Percentiles rank a stretch among this genome's conserved stretches.
Evolutionary conservation across 306 rosid species (phyloP).

Genomic region (Dalbergia cochinchinensis): DNA sequence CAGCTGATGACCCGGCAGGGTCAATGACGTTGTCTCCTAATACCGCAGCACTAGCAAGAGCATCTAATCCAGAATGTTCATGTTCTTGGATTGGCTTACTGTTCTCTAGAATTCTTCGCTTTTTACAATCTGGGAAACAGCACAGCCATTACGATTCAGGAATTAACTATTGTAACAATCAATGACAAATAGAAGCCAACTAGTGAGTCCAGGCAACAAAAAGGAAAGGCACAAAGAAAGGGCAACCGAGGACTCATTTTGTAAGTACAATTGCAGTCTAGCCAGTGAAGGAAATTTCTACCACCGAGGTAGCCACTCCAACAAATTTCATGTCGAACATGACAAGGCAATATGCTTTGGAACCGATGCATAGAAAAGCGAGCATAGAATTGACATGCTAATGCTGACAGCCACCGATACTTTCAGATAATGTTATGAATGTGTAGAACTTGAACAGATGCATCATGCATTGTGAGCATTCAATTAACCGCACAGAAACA

Average conservation of each 20-base stretch:
- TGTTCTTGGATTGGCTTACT: conserved; percentile 57
- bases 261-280: not conserved
- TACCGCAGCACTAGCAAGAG: conserved; percentile 91
- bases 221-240: not conserved
- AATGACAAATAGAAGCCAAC: conserved; percentile 11
- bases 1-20: conserved; percentile 63
- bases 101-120: conserved; percentile 59
- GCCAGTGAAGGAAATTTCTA: not conserved
- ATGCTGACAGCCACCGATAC: not conserved
- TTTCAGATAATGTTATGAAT: conserved; percentile 29
- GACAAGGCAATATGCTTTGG: not conserved
- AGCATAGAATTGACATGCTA: not conserved
- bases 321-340: not conserved
- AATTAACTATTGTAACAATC: conserved; percentile 27
- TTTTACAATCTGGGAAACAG: conserved; percentile 67
- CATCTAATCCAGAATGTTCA: conserved; percentile 86
- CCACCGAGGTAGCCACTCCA: not conserved
- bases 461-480: conserved; percentile 13
- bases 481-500: conserved; percentile 17
- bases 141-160: conserved; percentile 33
- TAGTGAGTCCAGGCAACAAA: conserved; percentile 5
- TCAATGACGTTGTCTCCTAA: conserved; percentile 73
- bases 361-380: conserved; percentile 8
- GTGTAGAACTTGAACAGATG: conserved; percentile 28
- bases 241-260: conserved; percentile 6